Percentiles rank a stretch among this genome's conserved stretches.
phyloP scores from a whole-genome alignment of 768 basidiomycete genomes.

The Tylopilus balloui region DNA sequence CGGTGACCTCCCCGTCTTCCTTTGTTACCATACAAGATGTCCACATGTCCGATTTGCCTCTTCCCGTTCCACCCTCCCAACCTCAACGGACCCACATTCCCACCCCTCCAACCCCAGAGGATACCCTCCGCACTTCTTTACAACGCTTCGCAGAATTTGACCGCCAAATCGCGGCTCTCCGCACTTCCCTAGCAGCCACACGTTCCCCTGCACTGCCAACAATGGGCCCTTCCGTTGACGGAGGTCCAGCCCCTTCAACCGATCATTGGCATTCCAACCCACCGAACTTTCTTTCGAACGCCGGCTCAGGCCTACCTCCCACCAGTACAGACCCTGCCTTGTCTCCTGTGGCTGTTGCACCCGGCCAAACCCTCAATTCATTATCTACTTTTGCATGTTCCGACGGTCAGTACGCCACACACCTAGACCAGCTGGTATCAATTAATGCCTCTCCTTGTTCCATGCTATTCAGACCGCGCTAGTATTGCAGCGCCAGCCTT shows the following conservation, averaged over 20 bases:
- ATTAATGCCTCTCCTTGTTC: constrained; percentile 9
- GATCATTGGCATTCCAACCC: constrained; percentile 18
- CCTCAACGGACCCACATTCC: constrained; percentile 12
- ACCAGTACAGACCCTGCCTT: constrained; percentile 4
- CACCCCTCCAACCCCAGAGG: constrained; percentile 26
- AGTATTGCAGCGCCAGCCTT: constrained; percentile 7
- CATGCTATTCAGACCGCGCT: constrained; percentile 10
- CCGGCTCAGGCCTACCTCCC: constrained; percentile 3
- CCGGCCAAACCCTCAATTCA: constrained; percentile 11
- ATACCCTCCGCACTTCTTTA: constrained; percentile 41
- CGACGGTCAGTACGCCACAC: constrained; percentile 20
- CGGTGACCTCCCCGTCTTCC: constrained; percentile 30
- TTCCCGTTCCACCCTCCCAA: constrained; percentile 21
- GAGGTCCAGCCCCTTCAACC: constrained; percentile 12
- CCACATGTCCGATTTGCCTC: constrained; percentile 43
- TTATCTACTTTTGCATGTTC: constrained; percentile 16
- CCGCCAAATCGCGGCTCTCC: constrained; percentile 46
- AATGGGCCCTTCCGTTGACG: constrained; percentile 17
- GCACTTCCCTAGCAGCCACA: constrained; percentile 34
- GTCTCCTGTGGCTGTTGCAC: constrained; percentile 10
- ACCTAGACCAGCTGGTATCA: constrained; percentile 3
- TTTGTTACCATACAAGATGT: constrained; percentile 45
- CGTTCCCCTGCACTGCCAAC: constrained; percentile 28
- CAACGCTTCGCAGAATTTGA: constrained; percentile 54
- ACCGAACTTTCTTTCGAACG: constrained; percentile 19